Base-by-base conservation (phyloP, 208 protist species). In the Crithidia mellificae region DNA sequence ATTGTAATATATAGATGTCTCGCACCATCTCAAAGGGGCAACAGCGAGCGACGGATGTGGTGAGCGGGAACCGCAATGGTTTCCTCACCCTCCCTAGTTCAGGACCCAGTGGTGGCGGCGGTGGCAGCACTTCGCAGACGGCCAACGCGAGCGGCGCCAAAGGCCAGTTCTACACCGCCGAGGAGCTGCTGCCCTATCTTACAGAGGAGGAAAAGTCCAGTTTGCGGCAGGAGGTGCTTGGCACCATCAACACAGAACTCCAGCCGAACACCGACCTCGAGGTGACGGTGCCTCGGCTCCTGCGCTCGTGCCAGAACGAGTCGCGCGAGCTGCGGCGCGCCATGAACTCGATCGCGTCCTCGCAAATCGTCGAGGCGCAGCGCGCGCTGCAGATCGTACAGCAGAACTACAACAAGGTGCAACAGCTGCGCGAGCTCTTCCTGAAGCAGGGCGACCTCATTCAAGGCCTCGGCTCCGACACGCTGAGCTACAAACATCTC, bases 341-440 rank as follows among this genome's bases (percentile, higher is more conserved):
- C 12, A 91, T 94, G 67, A 91, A 91, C 66, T 83, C 84, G 20
- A 85, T 96, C 36, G 83, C 77, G n/a, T 91, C 81, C 0, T 84
- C 86, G 20, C 91, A 96, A 51, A 88, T 93, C 41, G 66, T 87
- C 19, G 88, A 93, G 68, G 84, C 83, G 11, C 80, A 91, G 74
- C 84, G 88, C 6, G 88, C 88, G 11, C 59, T 88, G 62, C 81
- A 92, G 57, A 80, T 93, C 41, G 79, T 96, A 1, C 68, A 84
- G 77, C 72, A 74, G 25, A 85, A 81, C 57, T 67, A 77, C 57
- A 70, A 81, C 36, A 86, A 84, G 52, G 78, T 96, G 47, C 56
- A 88, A 57, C 74, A 91, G 34, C 76, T 96, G 15, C 74, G 78
- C 0, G 65, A 69, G 17, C 71, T 89, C 27, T 94, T 94, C 54